A percentile compares a stretch with the other conserved stretches of the same genome.
Evolutionary conservation across 805 yeast genomes (phyloP).

Genomic region (Starmerella sirachaensis): DNA sequence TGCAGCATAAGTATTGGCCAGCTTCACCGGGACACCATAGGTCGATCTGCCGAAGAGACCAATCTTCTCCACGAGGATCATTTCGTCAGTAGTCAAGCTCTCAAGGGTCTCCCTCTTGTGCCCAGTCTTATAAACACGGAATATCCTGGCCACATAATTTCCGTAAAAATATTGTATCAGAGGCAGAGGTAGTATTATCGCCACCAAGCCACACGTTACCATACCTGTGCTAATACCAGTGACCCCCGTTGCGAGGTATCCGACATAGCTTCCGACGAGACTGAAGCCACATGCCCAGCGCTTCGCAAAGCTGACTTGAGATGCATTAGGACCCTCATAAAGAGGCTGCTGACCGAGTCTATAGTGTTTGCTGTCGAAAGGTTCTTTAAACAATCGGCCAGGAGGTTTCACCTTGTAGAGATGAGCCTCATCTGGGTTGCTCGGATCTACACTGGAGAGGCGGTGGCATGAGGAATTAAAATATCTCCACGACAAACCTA

Average conservation of each 20-base stretch:
- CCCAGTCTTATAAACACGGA: conserved; percentile 52
- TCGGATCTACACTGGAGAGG: conserved; percentile 22
- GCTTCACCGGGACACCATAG: conserved; percentile 47
- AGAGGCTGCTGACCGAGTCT: conserved; percentile 45
- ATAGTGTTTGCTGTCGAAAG: conserved; percentile 42
- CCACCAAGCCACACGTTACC: conserved; percentile 32
- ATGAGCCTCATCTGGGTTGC: conserved; percentile 34
- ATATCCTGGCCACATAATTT: conserved; percentile 61
- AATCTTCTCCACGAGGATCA: conserved; percentile 54
- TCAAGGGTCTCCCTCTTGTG: conserved; percentile 49
- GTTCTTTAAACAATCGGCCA: conserved; percentile 32
- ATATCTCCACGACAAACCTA: too few relatives aligned
- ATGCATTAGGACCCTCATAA: conserved; percentile 51
- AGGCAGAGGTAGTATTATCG: conserved; percentile 47
- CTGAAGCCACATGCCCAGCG: conserved; percentile 52
- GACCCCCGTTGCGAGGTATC: conserved; percentile 38
- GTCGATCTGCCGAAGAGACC: conserved; percentile 54
- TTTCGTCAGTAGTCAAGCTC: conserved; percentile 48
- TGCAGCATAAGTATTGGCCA: conserved; percentile 33
- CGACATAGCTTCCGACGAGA: conserved; percentile 47
- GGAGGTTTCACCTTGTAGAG: conserved; percentile 34
- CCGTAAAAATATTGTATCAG: conserved; percentile 42
- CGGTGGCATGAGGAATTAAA: not conserved
- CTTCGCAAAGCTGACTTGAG: conserved; percentile 51
- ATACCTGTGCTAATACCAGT: conserved; percentile 41